Percentiles rank a stretch among this genome's conserved stretches.
These are phyloP conservation scores for Aegilops umbellulata DNA, from an alignment of 176 grass and related monocot genomes.

Conservation along the genomic window DNA sequence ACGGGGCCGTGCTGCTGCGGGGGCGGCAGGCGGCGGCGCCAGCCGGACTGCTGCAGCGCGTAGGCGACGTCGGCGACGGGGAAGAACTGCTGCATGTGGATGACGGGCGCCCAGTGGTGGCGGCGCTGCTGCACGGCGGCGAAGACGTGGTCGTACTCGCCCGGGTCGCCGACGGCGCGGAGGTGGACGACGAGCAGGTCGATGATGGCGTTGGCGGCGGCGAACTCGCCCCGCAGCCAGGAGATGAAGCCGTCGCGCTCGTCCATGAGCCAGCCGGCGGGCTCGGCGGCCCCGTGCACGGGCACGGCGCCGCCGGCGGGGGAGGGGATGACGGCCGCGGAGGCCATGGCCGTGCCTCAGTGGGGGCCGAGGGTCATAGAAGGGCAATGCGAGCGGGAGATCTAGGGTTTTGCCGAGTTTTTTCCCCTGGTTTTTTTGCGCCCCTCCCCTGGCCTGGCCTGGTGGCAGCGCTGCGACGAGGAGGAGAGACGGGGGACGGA, in stretches of 20 bases:
- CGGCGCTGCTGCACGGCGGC: slow-evolving; percentile 72
- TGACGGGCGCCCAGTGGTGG: slow-evolving; percentile 69
- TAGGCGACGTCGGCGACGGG: slow-evolving; percentile 63
- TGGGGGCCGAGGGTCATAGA: slow-evolving; percentile 26
- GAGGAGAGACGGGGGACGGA: not conserved
- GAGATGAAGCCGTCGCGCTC: slow-evolving; percentile 88
- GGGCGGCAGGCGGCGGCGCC: slow-evolving; percentile 41
- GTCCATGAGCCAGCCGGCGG: slow-evolving; percentile 40
- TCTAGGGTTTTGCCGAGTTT: slow-evolving; percentile 73
- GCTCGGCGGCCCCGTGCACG: not conserved
- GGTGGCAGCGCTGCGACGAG: not conserved
- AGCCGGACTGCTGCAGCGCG: slow-evolving; percentile 69
- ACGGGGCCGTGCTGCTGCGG: slow-evolving; percentile 32
- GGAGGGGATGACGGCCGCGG: slow-evolving; percentile 31
- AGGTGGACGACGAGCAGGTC: slow-evolving; percentile 77
- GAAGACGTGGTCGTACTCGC: slow-evolving; percentile 70
- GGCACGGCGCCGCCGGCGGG: not conserved
- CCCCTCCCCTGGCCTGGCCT: not conserved
- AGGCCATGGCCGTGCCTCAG: slow-evolving; percentile 44
- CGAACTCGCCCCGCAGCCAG: slow-evolving; percentile 91
- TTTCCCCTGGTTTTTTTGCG: not conserved
- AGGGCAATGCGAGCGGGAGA: slow-evolving; percentile 50
- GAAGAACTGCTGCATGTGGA: slow-evolving; percentile 97
- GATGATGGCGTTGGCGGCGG: slow-evolving; percentile 87
- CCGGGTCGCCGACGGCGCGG: slow-evolving; percentile 49